Evolutionary conservation across 345 rosid genomes (phyloP), one percentile per base, ranked within the genome.

Genomic region (Theobroma cacao): DNA sequence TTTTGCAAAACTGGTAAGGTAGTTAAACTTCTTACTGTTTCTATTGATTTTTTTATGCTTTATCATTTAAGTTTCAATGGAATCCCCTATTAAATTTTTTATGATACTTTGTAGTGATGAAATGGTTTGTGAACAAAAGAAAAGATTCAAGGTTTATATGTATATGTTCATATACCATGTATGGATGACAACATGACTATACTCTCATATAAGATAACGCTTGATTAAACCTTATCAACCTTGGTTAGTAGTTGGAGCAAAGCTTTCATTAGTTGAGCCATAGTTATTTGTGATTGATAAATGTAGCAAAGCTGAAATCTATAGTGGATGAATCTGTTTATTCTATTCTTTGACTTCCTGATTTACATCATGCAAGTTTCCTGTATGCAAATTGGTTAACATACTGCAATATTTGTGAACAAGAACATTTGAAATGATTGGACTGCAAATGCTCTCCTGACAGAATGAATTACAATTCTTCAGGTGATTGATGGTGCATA

Each of bases 1-100:
- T 81, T 86, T 95, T 1, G 93, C 90, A 79, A 95, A 95, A 85
- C 92, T 89, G 99, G 97, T 93, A 93, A 92, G 98, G 97, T 91
- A 91, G 86, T 90, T 87, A 79, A 83, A 77, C 83, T 86, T 82
- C 83, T 50, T 43, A 24, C 52, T 58, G 14, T 4, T 81, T 28
- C 36, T 53, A 34, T 50, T 80, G 52, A 26, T 41, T 77, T 71
- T n/a, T 50, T 50, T 43, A 28, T 61, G 30, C 45, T 30, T 52
- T 58, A 30, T 64, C 22, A 8, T 9, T 50, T 74, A 24, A 13
- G 17, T 15, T 74, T 63, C 48, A 41, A 20, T 56, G 64, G 11
- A 1, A 28, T 36, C 41, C 65, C 14, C 22, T 58, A 1, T 56
- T 40, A 58, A 1, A 22, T 22, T 41, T 68, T 68, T 45, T 36